These are phyloP conservation scores for Symbiodinium natans DNA, from an alignment of 73 alveolate genomes.

Conservation along the genomic window DNA sequence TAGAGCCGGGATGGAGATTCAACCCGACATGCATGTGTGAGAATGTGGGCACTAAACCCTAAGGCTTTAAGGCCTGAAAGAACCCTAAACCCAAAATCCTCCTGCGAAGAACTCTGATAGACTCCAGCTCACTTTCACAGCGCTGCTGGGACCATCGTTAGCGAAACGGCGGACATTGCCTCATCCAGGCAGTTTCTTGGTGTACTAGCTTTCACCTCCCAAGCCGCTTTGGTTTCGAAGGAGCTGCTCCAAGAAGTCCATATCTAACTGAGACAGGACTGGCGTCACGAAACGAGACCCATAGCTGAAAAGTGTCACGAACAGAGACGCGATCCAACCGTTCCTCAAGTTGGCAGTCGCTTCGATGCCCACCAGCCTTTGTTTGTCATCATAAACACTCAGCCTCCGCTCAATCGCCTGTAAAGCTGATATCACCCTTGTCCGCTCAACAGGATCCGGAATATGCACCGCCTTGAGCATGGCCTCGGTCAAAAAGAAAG, in stretches of 20 bases:
- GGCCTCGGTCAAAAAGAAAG: background rate
- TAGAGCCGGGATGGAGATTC: no score
- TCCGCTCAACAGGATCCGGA: background rate
- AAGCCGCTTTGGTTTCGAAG: background rate
- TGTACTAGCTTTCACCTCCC: background rate
- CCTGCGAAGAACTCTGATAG: no score
- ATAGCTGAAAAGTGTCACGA: background rate
- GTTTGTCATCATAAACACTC: conserved; percentile 2
- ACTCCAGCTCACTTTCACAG: no score
- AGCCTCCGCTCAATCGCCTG: conserved; percentile 14
- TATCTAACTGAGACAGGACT: background rate
- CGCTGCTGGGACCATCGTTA: no score
- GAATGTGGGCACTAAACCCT: background rate
- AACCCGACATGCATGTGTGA: no score
- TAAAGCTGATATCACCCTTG: background rate
- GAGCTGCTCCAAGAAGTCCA: background rate
- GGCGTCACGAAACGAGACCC: conserved; percentile 27
- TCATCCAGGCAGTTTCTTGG: no score
- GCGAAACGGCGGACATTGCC: no score
- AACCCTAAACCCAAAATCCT: background rate
- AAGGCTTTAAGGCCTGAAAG: no score
- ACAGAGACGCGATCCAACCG: conserved; percentile 16
- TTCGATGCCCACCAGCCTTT: background rate
- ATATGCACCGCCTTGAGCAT: background rate
- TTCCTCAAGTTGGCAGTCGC: conserved; percentile 14